These are phyloP conservation scores for Paramecium tetraurelia DNA, from an alignment of 73 alveolate genomes.

Conservation along the genomic window DNA sequence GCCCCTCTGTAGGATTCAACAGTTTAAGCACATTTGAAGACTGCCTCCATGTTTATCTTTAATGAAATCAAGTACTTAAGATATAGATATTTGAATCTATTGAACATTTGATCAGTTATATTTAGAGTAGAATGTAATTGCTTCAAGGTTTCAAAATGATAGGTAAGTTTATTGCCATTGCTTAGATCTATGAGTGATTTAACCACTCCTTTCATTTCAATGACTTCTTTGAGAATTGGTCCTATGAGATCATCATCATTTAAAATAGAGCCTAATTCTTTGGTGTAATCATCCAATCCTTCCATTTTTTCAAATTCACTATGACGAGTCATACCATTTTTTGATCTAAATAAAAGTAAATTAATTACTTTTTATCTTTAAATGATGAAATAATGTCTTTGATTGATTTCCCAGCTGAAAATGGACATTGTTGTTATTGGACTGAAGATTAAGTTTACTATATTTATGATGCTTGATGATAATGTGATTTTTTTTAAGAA, in stretches of 20 bases:
- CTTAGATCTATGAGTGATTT: neutral
- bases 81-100: neutral
- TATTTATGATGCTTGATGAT: neutral
- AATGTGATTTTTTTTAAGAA: neutral
- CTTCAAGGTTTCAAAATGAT: neutral
- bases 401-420: neutral
- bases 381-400: neutral
- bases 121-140: neutral
- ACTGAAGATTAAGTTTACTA: neutral
- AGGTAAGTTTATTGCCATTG: neutral
- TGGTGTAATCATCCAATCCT: neutral
- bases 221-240: neutral
- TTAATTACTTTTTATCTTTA: neutral
- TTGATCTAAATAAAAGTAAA: neutral
- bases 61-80: neutral
- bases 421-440: neutral
- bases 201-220: neutral
- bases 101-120: neutral
- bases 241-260: neutral
- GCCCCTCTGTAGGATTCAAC: slow-evolving; percentile 15
- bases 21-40: slow-evolving; percentile 4
- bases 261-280: neutral
- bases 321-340: neutral
- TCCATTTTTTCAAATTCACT: slow-evolving; percentile 22
- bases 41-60: neutral